Evolutionary conservation across 352 stramenopile species (phyloP).

Genomic region (Phytophthora tubulina): DNA sequence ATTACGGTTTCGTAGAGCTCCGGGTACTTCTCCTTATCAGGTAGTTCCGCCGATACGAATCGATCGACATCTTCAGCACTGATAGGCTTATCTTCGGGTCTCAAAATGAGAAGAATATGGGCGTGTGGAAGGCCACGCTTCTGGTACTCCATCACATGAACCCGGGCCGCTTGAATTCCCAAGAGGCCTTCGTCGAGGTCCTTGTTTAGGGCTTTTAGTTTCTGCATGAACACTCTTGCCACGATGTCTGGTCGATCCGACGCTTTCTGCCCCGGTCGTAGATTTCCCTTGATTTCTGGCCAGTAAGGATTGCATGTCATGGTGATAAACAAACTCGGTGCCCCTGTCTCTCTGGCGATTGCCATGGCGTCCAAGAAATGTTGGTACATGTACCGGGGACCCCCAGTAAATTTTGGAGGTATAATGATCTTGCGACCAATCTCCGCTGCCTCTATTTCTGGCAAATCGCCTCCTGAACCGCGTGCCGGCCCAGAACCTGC

Average conservation of each 20-base stretch:
- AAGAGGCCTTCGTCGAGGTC: constrained; percentile 44
- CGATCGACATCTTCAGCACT: constrained; percentile 15
- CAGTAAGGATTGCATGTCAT: constrained; percentile 65
- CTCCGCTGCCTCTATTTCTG: neutral
- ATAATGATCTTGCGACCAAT: neutral
- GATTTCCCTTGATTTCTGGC: constrained; percentile 42
- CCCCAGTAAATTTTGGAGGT: neutral
- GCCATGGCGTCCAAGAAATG: constrained; percentile 39
- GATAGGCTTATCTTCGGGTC: constrained; percentile 35
- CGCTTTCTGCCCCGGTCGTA: constrained; percentile 13
- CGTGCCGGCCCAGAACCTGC: neutral
- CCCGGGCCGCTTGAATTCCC: constrained; percentile 21
- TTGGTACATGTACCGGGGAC: neutral
- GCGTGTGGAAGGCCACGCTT: constrained; percentile 59
- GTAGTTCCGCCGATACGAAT: constrained; percentile 33
- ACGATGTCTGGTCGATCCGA: constrained; percentile 33
- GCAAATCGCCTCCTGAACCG: neutral
- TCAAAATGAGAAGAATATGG: constrained; percentile 59
- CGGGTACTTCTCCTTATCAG: constrained; percentile 20
- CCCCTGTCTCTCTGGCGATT: constrained; percentile 46
- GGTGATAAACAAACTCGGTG: constrained; percentile 60
- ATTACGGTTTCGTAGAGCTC: constrained; percentile 24
- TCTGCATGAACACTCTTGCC: constrained; percentile 34
- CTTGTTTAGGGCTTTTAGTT: constrained; percentile 27
- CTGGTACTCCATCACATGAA: constrained; percentile 59